Evolutionary conservation across 345 rosid genomes (phyloP).

Genomic region (Abelmoschus esculentus): DNA sequence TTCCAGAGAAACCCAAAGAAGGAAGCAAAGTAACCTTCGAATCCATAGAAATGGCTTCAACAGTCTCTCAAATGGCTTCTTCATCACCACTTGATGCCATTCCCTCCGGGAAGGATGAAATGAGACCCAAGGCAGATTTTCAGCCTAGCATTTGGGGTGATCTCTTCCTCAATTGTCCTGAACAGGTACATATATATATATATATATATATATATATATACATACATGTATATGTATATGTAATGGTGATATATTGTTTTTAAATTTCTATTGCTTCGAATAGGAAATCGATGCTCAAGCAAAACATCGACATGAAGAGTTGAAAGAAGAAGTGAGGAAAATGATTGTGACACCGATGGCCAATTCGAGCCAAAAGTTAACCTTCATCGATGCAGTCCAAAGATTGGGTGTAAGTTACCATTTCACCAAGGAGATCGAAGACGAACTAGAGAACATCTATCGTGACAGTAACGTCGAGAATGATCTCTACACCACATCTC

Average conservation of each 20-base stretch:
- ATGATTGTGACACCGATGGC: conserved; percentile 1
- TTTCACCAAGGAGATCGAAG: neutral
- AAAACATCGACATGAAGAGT: neutral
- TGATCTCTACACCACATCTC: neutral
- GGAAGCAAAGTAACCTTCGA: neutral
- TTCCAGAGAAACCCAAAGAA: neutral
- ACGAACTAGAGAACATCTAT: neutral
- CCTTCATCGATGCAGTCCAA: conserved; percentile 23
- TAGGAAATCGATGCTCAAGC: neutral
- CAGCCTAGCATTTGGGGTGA: conserved; percentile 5
- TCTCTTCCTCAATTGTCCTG: conserved; percentile 2
- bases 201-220: neutral
- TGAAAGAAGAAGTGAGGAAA: conserved; percentile 21
- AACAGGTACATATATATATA: neutral
- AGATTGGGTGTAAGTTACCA: conserved; percentile 22
- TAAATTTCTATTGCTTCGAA: neutral
- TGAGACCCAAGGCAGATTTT: neutral
- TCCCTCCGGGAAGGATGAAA: neutral
- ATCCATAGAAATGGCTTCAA: neutral
- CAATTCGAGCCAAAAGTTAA: conserved; percentile 6
- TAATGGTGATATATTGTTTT: neutral
- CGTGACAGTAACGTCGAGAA: neutral
- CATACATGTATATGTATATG: neutral
- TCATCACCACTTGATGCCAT: neutral
- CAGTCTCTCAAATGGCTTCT: neutral